Evolutionary conservation across 1,139 yeast genomes (phyloP).

Genomic region (Yamadazyma dushanensis): DNA sequence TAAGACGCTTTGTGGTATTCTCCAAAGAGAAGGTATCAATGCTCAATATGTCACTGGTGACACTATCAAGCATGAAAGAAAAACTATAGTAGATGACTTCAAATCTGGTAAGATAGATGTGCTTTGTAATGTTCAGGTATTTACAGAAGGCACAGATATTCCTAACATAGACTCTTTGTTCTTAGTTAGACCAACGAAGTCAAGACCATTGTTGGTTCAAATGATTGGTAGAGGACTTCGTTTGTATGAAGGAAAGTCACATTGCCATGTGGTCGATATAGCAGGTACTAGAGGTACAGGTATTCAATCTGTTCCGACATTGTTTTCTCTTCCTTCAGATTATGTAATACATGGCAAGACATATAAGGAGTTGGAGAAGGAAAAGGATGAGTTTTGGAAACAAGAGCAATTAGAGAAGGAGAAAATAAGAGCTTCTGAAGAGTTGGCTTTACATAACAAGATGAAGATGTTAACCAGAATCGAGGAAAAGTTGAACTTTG

Average conservation of each 20-base stretch:
- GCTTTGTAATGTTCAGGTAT: conserved; percentile 82
- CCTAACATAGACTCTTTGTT: conserved; percentile 85
- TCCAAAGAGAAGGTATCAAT: conserved; percentile 60
- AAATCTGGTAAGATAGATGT: conserved; percentile 65
- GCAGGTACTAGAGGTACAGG: conserved; percentile 63
- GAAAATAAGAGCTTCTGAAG: conserved; percentile 17
- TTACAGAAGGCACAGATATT: conserved; percentile 94
- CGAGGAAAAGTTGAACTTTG: conserved; percentile 18
- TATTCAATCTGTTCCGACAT: conserved; percentile 59
- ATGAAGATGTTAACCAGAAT: conserved; percentile 17
- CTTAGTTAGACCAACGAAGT: conserved; percentile 78
- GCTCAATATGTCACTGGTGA: conserved; percentile 76
- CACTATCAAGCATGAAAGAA: conserved; percentile 57
- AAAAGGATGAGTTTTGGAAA: conserved; percentile 21
- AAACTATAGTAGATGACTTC: conserved; percentile 56
- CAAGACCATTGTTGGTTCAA: conserved; percentile 70
- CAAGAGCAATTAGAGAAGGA: conserved; percentile 18
- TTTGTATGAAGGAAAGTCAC: conserved; percentile 55
- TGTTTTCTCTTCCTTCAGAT: conserved; percentile 46
- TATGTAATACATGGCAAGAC: conserved; percentile 32
- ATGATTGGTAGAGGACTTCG: conserved; percentile 93
- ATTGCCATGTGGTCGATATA: conserved; percentile 78
- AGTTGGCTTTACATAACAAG: conserved; percentile 14
- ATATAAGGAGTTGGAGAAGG: conserved; percentile 24
- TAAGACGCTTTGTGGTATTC: conserved; percentile 49